A percentile compares a stretch with the other conserved stretches of the same genome.
Conservation (phyloP, 768 basidiomycete genomes). For the Imleria badia region DNA sequence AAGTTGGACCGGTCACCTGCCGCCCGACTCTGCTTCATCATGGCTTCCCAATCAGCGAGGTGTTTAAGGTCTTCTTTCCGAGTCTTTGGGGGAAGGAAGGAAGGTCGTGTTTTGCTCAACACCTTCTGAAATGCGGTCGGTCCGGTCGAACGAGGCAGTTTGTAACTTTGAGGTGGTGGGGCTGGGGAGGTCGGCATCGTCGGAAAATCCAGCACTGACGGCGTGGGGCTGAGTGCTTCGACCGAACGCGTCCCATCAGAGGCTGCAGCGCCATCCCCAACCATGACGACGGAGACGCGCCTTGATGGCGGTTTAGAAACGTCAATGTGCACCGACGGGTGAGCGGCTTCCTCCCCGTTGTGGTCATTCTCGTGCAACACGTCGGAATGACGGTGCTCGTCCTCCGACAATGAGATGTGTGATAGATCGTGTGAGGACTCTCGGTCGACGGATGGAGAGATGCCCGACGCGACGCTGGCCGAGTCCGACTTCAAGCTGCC, state of each 20-base stretch:
- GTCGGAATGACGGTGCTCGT: neutral
- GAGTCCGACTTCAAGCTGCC: slow-evolving; percentile 22
- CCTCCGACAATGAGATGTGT: slow-evolving; percentile 25
- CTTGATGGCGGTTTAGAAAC: slow-evolving; percentile 35
- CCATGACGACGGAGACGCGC: slow-evolving; percentile 26
- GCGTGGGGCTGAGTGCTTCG: slow-evolving; percentile 1
- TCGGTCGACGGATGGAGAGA: slow-evolving; percentile 24
- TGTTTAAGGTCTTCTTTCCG: slow-evolving; percentile 80
- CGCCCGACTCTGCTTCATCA: slow-evolving; percentile 80
- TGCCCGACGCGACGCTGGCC: slow-evolving; percentile 13
- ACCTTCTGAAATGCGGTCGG: slow-evolving; percentile 78
- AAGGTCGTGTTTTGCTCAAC: slow-evolving; percentile 79
- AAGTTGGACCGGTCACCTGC: slow-evolving; percentile 50
- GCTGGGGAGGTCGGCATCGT: slow-evolving; percentile 27
- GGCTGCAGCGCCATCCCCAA: neutral
- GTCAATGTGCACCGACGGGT: slow-evolving; percentile 47
- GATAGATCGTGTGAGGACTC: slow-evolving; percentile 19
- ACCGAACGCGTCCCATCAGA: neutral
- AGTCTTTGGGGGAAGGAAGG: slow-evolving; percentile 81
- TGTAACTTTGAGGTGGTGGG: slow-evolving; percentile 32
- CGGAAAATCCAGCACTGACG: slow-evolving; percentile 22
- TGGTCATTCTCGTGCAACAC: slow-evolving; percentile 1
- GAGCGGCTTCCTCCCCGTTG: slow-evolving; percentile 18
- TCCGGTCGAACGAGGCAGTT: slow-evolving; percentile 53
- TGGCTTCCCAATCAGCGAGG: slow-evolving; percentile 79